A percentile compares a stretch with the other conserved stretches of the same genome.
phyloP scores from a whole-genome alignment of 257 asterid species.

The Solanum phureja region DNA sequence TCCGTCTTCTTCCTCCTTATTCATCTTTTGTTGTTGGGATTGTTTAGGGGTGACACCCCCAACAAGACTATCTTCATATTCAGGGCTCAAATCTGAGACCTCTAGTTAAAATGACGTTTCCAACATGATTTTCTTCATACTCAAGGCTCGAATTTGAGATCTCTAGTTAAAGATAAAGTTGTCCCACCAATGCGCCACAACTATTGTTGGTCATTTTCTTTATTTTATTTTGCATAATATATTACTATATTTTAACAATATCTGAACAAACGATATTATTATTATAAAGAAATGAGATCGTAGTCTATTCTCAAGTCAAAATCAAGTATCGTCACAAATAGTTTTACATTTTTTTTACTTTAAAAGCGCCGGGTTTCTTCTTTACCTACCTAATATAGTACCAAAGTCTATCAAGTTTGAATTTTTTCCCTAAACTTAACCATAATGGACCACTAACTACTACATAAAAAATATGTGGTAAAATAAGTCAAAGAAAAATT shows the following conservation, averaged over 20 bases:
- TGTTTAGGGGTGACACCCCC: neutral
- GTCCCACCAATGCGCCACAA: accelerated
- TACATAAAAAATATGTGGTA: neutral
- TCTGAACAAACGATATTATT: neutral
- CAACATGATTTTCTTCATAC: too few species aligned
- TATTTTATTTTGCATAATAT: neutral
- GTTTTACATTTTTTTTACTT: neutral
- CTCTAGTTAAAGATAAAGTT: accelerated
- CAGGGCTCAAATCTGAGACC: neutral
- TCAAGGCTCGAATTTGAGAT: too few species aligned
- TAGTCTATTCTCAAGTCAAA: neutral
- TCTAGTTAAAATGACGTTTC: too few species aligned
- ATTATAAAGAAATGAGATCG: neutral
- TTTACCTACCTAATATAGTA: neutral
- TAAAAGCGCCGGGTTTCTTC: neutral
- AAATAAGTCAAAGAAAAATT: neutral
- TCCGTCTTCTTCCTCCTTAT: neutral
- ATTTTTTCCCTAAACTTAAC: neutral
- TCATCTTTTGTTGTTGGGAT: neutral
- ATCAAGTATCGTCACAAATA: neutral
- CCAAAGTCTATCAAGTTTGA: neutral
- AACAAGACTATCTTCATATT: neutral
- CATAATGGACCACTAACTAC: neutral
- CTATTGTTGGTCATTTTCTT: neutral
- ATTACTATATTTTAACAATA: neutral